Conservation (phyloP, 495 filamentous ascomycete genomes). For the Trichoderma asperelloides region DNA sequence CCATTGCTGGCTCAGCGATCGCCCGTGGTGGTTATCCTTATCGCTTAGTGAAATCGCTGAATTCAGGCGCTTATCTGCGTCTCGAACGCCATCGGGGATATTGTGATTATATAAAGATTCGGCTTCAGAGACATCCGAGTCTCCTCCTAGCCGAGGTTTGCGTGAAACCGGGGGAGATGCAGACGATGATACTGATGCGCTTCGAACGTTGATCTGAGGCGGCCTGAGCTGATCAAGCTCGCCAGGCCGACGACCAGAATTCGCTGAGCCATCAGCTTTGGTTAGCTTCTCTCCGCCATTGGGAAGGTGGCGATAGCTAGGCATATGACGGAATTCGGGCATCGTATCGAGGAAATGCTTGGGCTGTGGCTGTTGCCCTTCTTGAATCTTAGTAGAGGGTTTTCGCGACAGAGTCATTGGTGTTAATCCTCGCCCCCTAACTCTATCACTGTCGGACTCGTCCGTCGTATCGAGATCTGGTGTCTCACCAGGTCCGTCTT, state of each 20-base stretch:
- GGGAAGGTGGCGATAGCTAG: not conserved
- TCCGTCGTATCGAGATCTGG: constrained; percentile 28
- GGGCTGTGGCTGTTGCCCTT: constrained; percentile 14
- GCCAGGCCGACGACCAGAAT: constrained; percentile 32
- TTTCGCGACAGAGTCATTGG: constrained; percentile 18
- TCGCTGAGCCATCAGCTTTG: constrained; percentile 18
- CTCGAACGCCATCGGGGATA: constrained; percentile 16
- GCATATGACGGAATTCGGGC: constrained; percentile 24
- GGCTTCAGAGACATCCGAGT: constrained; percentile 26
- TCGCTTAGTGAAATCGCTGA: constrained; percentile 17
- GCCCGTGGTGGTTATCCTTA: not conserved
- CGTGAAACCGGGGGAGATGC: constrained; percentile 24
- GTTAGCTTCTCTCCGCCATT: constrained; percentile 8
- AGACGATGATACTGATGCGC: constrained; percentile 38
- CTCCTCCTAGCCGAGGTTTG: constrained; percentile 13
- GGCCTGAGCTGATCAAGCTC: constrained; percentile 50
- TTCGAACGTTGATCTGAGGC: constrained; percentile 52
- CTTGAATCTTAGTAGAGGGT: constrained; percentile 15
- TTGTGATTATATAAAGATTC: constrained; percentile 22
- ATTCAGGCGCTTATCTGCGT: constrained; percentile 19
- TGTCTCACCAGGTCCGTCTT: constrained; percentile 22
- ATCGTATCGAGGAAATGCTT: constrained; percentile 33
- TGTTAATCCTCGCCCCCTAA: constrained; percentile 23
- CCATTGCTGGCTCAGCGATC: constrained; percentile 44
- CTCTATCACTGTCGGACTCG: constrained; percentile 31